A percentile compares a stretch with the other conserved stretches of the same genome.
These are phyloP conservation scores for Metschnikowia reukaufii DNA, from an alignment of 805 yeast genomes.

Conservation along the genomic window DNA sequence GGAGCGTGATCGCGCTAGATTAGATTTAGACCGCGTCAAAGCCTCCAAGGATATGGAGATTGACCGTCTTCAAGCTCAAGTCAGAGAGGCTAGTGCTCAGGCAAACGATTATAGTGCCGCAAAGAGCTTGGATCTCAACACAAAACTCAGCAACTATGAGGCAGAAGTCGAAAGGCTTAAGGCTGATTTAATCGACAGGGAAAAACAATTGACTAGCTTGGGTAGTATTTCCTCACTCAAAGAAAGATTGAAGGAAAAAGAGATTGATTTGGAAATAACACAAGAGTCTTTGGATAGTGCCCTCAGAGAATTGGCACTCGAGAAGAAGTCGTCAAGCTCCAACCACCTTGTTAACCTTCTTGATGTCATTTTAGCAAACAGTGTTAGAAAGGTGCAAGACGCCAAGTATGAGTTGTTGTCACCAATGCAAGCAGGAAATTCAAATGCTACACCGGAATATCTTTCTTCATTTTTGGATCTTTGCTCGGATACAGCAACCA, in stretches of 20 bases:
- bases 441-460: constrained; percentile 69
- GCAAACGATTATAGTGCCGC: constrained; percentile 59
- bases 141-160: constrained; percentile 61
- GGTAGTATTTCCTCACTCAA: constrained; percentile 35
- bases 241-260: constrained; percentile 58
- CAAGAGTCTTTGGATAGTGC: constrained; percentile 80
- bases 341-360: constrained; percentile 53
- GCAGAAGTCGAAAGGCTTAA: constrained; percentile 58
- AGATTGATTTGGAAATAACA: constrained; percentile 74
- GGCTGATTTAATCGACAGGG: constrained; percentile 30
- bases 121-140: constrained; percentile 61
- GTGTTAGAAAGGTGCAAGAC: constrained; percentile 72
- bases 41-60: constrained; percentile 65
- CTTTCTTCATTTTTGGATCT: constrained; percentile 68
- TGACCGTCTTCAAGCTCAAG: constrained; percentile 62
- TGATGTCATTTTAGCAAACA: constrained; percentile 70
- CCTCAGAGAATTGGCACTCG: constrained; percentile 54
- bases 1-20: constrained; percentile 84
- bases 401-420: constrained; percentile 67
- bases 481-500: constrained; percentile 69
- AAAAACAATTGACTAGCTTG: constrained; percentile 22
- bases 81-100: constrained; percentile 59
- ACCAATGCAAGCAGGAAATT: constrained; percentile 81
- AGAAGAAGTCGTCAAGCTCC: constrained; percentile 48
- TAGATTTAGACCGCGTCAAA: constrained; percentile 70